Evolutionary conservation across 177 flowering plant genomes (phyloP), one percentile per base, ranked within the genome.

Genomic region (Telopea speciosissima): DNA sequence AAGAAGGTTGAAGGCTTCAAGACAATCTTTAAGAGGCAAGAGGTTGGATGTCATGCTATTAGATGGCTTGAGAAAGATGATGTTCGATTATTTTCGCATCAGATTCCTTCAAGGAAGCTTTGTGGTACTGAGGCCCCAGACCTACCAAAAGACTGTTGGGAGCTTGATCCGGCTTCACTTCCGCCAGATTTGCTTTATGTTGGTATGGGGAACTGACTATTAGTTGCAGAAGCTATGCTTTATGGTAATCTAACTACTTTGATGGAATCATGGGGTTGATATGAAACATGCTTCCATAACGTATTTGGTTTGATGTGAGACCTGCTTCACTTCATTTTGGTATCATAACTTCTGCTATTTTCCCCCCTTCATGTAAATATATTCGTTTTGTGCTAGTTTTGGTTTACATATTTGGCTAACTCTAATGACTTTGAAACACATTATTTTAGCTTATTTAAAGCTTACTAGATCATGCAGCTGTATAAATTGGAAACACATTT

Each of bases 111-210:
- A 7, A 86, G 84, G 79, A 91, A 90, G 81, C 86, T 91, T 67
- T 84, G 85, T 8, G 91, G 84, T 0, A 83, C 67, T 22, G 92
- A 92, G 71, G 82, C 79, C 49, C 73, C 86, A 2, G 82, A 72
- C 3, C 70, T 68, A 63, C 72, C 83, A 58, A 82, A 82, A 70
- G 90, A 85, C 62, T 90, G 96, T 75, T 92, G 99, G 99, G 97
- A 92, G 75, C 90, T 92, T 62, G 99, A 95, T 79, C 99, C 96
- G 67, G 94, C 97, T 72, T 90, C 97, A 44, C 89, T 95, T 76
- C 90, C 95, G 63, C 65, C 82, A 8, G 83, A 89, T 71, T 73
- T 85, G 76, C 86, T 90, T 70, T 28, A 65, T 60, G 42, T 78
- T 63, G 31, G 66, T 71, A 17, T 65, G 24, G 62, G 61, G 62